Evolutionary conservation across 2,329 filamentous ascomycete genomes (phyloP), one percentile per base, ranked within the genome.

Genomic region (Penicillium polonicum): DNA sequence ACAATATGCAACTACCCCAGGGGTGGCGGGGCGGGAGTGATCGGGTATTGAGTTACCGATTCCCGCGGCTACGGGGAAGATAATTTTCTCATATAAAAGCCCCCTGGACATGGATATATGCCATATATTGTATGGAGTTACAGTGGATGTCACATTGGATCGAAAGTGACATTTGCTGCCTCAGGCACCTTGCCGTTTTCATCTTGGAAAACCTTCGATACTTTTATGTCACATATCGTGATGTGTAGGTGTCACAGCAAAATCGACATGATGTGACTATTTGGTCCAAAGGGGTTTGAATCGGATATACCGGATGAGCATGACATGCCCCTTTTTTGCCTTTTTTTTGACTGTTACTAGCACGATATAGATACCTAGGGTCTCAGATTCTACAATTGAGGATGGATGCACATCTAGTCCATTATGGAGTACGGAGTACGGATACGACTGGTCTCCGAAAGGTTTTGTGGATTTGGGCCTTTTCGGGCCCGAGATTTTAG

Each of bases 41-140:
- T 48, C 60, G 65, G 64, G 53, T 62, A 58, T 31, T 21, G n/a
- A 52, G 45, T 48, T 55, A 52, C 62, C 63, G 63, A 52, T 60
- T 42, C 59, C 64, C 62, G 62, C 62, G 61, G 65, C n/a, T 56
- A 56, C 19, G 31, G 53, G 46, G 39, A 38, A 51, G 29, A 31
- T 7, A 35, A 10, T 23, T 25, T 25, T 38, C 13, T 44, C 12
- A 15, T 27, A 27, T n/a, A 46, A 25, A 35, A 9, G 4, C 12
- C 7, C 27, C n/a, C 13, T 35, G 29, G 12, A 48, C 13, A 13
- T 33, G 29, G 6, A 7, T 7, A 15, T 35, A 35, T 35, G 33
- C 13, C 3, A 29, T 31, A 4, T 33, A 13, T 35, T 33, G 0
- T 33, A 33, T 35, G 13, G 15, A 17, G 33, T 35, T 17, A 17